Base-by-base conservation (phyloP, 1,284 basidiomycete genomes). In the Hemileia vastatrix region DNA sequence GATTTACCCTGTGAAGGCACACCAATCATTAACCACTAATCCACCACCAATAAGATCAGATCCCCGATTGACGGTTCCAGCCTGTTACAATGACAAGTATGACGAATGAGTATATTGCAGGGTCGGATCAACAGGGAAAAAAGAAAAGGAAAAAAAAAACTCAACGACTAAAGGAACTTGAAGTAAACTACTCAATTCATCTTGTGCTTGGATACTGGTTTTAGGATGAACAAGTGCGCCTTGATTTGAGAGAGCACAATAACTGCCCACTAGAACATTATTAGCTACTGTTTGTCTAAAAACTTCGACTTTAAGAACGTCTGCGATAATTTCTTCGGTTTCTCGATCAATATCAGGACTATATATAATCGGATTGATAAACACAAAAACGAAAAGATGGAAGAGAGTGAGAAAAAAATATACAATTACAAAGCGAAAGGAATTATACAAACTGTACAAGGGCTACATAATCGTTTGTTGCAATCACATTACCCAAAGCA, bases 321-420 rank as follows among this genome's bases (percentile, higher is more conserved):
- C 95, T 54, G 95, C 94, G 76, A 99, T 96, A 78, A 99, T 98
- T 78, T 98, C 95, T 76, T 99, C 95, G 6, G 95, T 99, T 79
- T 99, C 95, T 63, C 94, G 84, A 79, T 98, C 94, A 66, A 99
- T 81, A 71, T 99, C 95, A 11, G 95, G 95, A 77, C 59, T 62
- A n/a, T n/a, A n/a, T n/a, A n/a, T n/a, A n/a, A n/a, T n/a, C n/a
- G 52, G 4, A 50, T 18, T 19, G 9, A 44, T 2, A 18, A 72
- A 71, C 23, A 74, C 69, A 23, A 73, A 62, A 31, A 70, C 74
- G 18, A 72, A 70, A 60, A 73, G 71, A 57, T 76, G 69, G 69
- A 62, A 3, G 43, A 6, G 11, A 40, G 27, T 8, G 8, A 6
- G 1, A 21, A 40, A 2, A 57, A 13, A 4, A 23, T 18, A n/a